Base-by-base conservation (phyloP, 78 protist species). In the Cavenderia fasciculata region DNA sequence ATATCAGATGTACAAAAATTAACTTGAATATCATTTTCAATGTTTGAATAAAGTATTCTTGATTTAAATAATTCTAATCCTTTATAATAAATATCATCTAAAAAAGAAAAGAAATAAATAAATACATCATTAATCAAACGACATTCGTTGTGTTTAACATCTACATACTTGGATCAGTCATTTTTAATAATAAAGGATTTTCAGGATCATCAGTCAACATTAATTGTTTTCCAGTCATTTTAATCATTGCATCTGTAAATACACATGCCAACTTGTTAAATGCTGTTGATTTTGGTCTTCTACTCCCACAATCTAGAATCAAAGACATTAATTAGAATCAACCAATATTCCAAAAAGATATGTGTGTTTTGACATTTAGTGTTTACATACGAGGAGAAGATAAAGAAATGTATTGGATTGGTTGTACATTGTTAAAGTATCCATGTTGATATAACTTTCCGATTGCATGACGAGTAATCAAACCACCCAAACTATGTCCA, bases 401-500 rank as follows among this genome's bases (percentile, higher is more conserved):
- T 10, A 82, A 56, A 52, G 77, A 34, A 2, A 82, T 57, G 25
- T 54, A 82, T 56, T 82, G 90, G 38, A 66, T 46, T n/a, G 90
- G 72, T 19, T 40, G 29, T 29, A 74, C 54, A 4, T 68, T 36
- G 10, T 65, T 19, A 56, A 82, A 82, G 34, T 46, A 82, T 4
- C 71, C 71, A 18, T 56, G 65, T n/a, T 57, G 36, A 54, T 82
- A 41, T 6, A 82, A 40, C 43, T 44, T 18, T 2, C 90, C 90
- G 51, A 82, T 69, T 0, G 90, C 61, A 82, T 56, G 43, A 25
- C 90, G 33, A 29, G 51, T 14, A 34, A 82, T 68, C 6, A 43
- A 44, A 12, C 90, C 90, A 27, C 90, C 90, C 11, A 82, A 33
- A 65, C 79, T 68, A 29, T 82, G 90, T 18, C 90, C 90, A 19